Base-by-base conservation (phyloP, 2,329 filamentous ascomycete species). In the Neopestalotiopsis sp. region DNA sequence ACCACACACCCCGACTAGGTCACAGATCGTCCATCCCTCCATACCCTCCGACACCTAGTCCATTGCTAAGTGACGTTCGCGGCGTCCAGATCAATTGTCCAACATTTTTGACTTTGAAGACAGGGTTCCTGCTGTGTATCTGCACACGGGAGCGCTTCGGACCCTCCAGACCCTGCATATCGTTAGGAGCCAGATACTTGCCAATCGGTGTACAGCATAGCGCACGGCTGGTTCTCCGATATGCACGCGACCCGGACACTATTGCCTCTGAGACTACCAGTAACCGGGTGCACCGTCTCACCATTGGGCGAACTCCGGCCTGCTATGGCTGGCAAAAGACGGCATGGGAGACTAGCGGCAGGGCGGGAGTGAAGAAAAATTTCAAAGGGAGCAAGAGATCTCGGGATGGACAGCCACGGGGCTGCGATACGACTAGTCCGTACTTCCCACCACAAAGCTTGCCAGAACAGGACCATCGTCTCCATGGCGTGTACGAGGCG, bases 171-270 rank as follows among this genome's bases (percentile, higher is more conserved):
- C 45, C 45, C 45, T 52, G 45, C 45, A 52, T 52, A 52, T 52
- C 45, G 45, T 52, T n/a, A 52, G 20, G 45, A 20, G 45, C 45
- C 45, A 52, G n/a, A 52, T 52, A 38, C 34, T 38, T 52, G n/a
- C 45, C 45, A 52, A 52, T 52, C 45, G n/a, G 45, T 52, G 45
- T 52, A 52, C 45, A 52, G 45, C 45, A 52, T 52, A 52, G 45
- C 45, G 45, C 45, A 52, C 45, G 45, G 45, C 45, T 52, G 45
- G 10, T 52, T 52, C 20, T 52, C 45, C 45, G 45, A 52, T 52
- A 52, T 52, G 45, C 45, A 52, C 20, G 45, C 45, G 45, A 52
- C 45, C 45, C 45, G 45, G 20, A 20, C 45, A 52, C 20, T 52
- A 17, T 28, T 20, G 45, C 14, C 45, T 52, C 20, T n/a, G 45